Evolutionary conservation across 345 rosid species (phyloP).

Genomic region (Mangifera indica): DNA sequence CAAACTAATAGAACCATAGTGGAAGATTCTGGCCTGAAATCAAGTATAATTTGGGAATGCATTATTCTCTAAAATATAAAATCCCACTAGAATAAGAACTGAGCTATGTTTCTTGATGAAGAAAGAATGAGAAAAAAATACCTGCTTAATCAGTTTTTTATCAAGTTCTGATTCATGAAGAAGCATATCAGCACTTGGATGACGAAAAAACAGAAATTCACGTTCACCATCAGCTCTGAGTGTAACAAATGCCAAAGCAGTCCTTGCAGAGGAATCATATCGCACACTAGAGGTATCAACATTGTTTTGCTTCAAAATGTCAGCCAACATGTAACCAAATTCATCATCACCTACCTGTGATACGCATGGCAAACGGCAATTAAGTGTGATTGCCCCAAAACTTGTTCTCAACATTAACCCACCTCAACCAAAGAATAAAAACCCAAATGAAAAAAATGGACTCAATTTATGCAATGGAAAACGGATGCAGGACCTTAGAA

Average conservation of each 20-base stretch:
- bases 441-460: background rate
- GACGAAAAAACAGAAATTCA: slow-evolving; percentile 92
- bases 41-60: slow-evolving; percentile 13
- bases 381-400: background rate
- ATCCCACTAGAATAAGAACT: background rate
- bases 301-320: slow-evolving; percentile 69
- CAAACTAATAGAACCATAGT: slow-evolving; percentile 95
- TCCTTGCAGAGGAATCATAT: slow-evolving; percentile 73
- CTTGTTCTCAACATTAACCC: background rate
- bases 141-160: slow-evolving; percentile 66
- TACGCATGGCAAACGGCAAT: background rate
- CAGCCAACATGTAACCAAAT: slow-evolving; percentile 89
- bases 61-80: background rate
- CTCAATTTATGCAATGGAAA: slow-evolving; percentile 12
- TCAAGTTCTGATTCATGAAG: slow-evolving; percentile 83
- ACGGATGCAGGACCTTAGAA: background rate
- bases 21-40: slow-evolving; percentile 84
- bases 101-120: background rate
- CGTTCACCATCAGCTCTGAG: slow-evolving; percentile 92
- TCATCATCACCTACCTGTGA: slow-evolving; percentile 80
- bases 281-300: slow-evolving; percentile 82
- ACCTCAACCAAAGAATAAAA: background rate
- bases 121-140: slow-evolving; percentile 22
- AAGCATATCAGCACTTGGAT: slow-evolving; percentile 99
- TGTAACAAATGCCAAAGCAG: slow-evolving; percentile 93